Conservation (phyloP, 768 basidiomycete genomes). For the Lyophyllum atratum region DNA sequence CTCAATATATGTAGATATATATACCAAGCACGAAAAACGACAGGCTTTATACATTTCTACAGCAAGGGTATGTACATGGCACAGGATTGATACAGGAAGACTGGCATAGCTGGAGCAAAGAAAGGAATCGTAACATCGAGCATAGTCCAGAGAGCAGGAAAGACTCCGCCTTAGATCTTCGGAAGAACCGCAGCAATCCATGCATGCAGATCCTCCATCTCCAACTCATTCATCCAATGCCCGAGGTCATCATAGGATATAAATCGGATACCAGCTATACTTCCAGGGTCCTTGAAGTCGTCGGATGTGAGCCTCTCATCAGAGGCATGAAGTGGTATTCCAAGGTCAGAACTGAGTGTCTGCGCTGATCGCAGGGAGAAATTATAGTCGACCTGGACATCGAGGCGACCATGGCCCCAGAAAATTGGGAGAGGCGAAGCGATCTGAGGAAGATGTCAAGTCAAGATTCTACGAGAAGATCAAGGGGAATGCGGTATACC, state of each 20-base stretch:
- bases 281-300: conserved; percentile 6
- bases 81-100: background rate
- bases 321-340: conserved; percentile 33
- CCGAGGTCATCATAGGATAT: conserved; percentile 26
- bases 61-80: too few species aligned
- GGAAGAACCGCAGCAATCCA: conserved; percentile 21
- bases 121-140: background rate
- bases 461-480: background rate
- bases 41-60: too few species aligned
- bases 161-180: background rate
- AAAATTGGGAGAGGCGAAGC: conserved; percentile 60
- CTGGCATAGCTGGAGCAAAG: too few species aligned
- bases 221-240: conserved; percentile 27
- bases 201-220: conserved; percentile 26
- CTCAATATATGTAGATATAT: too few species aligned
- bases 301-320: conserved; percentile 16
- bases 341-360: conserved; percentile 48
- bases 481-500: conserved; percentile 32
- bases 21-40: too few species aligned
- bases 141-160: background rate
- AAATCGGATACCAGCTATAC: conserved; percentile 24
- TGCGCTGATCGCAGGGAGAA: conserved; percentile 49
- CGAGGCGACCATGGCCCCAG: conserved; percentile 71
- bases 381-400: conserved; percentile 55
- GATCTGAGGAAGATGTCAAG: conserved; percentile 40